A percentile compares a stretch with the other conserved stretches of the same genome.
Conservation (phyloP, 1,139 yeast genomes). For the Magnusiomyces suaveolens region DNA sequence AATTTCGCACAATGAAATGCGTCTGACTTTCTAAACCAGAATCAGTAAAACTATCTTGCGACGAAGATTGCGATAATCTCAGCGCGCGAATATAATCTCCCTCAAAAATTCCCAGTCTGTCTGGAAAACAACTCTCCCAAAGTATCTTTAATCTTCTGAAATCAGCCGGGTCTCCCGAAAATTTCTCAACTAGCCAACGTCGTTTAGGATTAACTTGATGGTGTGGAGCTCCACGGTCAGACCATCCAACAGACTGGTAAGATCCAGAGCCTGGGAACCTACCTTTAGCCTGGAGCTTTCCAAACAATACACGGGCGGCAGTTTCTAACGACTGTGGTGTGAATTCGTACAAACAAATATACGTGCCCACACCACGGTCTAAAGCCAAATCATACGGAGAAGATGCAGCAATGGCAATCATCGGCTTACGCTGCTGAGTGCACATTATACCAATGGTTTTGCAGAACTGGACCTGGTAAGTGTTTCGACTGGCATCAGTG, state of each 20-base stretch:
- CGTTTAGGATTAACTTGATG: conserved; percentile 19
- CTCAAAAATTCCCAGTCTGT: conserved; percentile 17
- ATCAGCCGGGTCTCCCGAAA: conserved; percentile 41
- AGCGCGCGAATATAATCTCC: not conserved
- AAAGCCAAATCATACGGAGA: conserved; percentile 57
- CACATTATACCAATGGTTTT: conserved; percentile 50
- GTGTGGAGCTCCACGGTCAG: conserved; percentile 20
- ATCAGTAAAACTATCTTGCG: not conserved
- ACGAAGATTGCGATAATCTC: not conserved
- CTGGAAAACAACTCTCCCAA: conserved; percentile 30
- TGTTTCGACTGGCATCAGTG: conserved; percentile 53
- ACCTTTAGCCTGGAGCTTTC: conserved; percentile 45
- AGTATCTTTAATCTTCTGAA: conserved; percentile 42
- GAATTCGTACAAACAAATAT: conserved; percentile 54
- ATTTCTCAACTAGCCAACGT: conserved; percentile 56
- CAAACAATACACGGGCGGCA: conserved; percentile 47
- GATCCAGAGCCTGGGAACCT: conserved; percentile 44
- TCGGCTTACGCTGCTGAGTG: conserved; percentile 46
- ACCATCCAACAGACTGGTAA: conserved; percentile 19
- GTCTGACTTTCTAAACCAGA: conserved; percentile 18
- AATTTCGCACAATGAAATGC: conserved; percentile 53
- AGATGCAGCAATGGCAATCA: conserved; percentile 52
- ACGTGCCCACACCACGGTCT: conserved; percentile 46
- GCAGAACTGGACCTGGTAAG: conserved; percentile 56
- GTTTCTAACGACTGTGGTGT: conserved; percentile 45